Base-by-base conservation (phyloP, 768 basidiomycete species). In the Tylopilus felleus region DNA sequence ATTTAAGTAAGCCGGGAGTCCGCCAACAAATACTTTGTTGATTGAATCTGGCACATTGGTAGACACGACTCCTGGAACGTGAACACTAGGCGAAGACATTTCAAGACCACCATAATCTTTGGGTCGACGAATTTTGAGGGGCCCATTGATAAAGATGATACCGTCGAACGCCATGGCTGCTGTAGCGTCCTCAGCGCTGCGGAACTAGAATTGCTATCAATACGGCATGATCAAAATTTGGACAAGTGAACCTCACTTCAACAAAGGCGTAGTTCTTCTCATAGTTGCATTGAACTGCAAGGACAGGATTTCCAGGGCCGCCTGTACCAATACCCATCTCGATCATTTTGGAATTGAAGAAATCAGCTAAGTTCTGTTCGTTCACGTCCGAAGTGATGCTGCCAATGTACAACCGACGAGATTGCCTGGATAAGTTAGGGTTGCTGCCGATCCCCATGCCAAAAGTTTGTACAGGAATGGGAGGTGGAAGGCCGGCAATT, bases 241-340 rank as follows among this genome's bases (percentile, higher is more conserved):
- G 22, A 51, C 4, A n/a, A 48, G 22, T 22, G 40, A 33, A 36
- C 65, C 79, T 58, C 68, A 96, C 96, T 79, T 99, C 97, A 49
- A 98, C 90, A 68, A 98, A 99, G 1, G 97, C 97, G 67, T 98
- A 99, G 63, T 93, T 94, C 79, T 98, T 99, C 72, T 98, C 97
- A 64, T 94, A 94, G 67, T 98, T 98, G 75, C 97, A 90, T 66
- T 96, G 93, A 6, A 97, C 93, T 19, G 88, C 88, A 29, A 95
- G 80, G 29, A 98, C 93, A 10, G 96, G 92, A 58, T 93, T 93
- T 21, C 92, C 93, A 22, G 90, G 83, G 19, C 80, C 83, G 27
- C 86, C 88, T 7, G 91, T 90, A 14, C 92, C 90, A 44, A 95
- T 84, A 57, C 79, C 80, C 85, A 91, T 90, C 73, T 98, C 93